Percentiles rank a stretch among this genome's conserved stretches.
phyloP scores from a whole-genome alignment of 805 yeast species.

The Candida coquimbonensis region DNA sequence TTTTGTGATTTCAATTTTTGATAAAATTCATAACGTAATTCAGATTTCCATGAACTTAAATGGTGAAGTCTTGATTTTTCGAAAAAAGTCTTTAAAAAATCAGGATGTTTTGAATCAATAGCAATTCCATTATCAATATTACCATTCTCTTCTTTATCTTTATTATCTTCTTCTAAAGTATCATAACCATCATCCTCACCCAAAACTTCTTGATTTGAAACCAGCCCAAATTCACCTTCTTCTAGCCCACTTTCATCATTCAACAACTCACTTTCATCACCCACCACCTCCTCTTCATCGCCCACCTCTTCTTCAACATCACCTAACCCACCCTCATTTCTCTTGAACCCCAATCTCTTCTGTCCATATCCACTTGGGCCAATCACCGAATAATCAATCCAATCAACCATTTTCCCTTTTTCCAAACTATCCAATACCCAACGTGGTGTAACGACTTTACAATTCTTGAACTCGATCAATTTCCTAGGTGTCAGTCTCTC shows the following conservation, averaged over 20 bases:
- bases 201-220: not conserved
- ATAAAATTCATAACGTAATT: conserved; percentile 55
- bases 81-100: conserved; percentile 65
- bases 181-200: too few species aligned
- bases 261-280: conserved; percentile 3
- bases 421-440: conserved; percentile 73
- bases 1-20: conserved; percentile 16
- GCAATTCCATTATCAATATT: not conserved
- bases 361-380: conserved; percentile 49
- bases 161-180: too few species aligned
- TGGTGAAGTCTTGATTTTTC: conserved; percentile 83
- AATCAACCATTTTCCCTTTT: conserved; percentile 42
- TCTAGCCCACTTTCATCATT: conserved; percentile 1
- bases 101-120: conserved; percentile 68
- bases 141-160: too few species aligned
- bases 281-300: not conserved
- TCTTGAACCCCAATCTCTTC: conserved; percentile 8
- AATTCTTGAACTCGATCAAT: conserved; percentile 52
- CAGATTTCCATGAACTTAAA: conserved; percentile 80
- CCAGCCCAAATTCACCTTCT: not conserved
- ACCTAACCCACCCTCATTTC: conserved; percentile 1
- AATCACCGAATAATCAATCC: conserved; percentile 61
- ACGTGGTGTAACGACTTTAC: conserved; percentile 70
- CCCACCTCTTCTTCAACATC: not conserved
- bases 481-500: conserved; percentile 74